Conservation (phyloP, 441 rosid species). For the Cnidoscolus chayamansa region DNA sequence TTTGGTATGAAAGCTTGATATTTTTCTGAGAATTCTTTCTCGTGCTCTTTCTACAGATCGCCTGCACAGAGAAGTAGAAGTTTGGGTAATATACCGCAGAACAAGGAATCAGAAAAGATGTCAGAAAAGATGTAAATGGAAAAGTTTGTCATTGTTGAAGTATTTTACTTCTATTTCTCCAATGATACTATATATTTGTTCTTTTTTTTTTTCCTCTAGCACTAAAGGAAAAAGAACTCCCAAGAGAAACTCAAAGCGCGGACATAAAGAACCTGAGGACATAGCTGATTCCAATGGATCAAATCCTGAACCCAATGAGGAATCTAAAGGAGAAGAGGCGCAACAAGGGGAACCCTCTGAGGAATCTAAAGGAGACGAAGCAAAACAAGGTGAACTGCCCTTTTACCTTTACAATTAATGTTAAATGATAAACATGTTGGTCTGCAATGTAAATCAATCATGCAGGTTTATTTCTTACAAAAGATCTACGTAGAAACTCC, state of each 20-base stretch:
- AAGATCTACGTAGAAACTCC: neutral
- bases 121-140: slow-evolving; percentile 63
- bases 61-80: slow-evolving; percentile 47
- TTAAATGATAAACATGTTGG: neutral
- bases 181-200: slow-evolving; percentile 19
- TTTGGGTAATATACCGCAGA: slow-evolving; percentile 36
- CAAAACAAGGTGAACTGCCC: slow-evolving; percentile 34
- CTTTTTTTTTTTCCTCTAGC: slow-evolving; percentile 31
- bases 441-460: neutral
- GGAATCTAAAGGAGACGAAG: too few species aligned
- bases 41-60: slow-evolving; percentile 40
- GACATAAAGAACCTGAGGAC: slow-evolving; percentile 36
- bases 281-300: slow-evolving; percentile 44
- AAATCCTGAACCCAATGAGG: slow-evolving; percentile 32
- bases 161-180: slow-evolving; percentile 16
- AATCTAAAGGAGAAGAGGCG: slow-evolving; percentile 25
- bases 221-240: slow-evolving; percentile 85
- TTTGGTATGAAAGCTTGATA: neutral
- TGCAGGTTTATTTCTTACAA: neutral
- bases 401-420: slow-evolving; percentile 1
- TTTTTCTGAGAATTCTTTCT: slow-evolving; percentile 7
- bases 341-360: slow-evolving; percentile 18
- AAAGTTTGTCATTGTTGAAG: slow-evolving; percentile 19
- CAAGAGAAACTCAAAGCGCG: slow-evolving; percentile 51
- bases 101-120: slow-evolving; percentile 46